These are phyloP conservation scores for Phytophthora ramorum DNA, from an alignment of 352 stramenopile species.

Conservation along the genomic window DNA sequence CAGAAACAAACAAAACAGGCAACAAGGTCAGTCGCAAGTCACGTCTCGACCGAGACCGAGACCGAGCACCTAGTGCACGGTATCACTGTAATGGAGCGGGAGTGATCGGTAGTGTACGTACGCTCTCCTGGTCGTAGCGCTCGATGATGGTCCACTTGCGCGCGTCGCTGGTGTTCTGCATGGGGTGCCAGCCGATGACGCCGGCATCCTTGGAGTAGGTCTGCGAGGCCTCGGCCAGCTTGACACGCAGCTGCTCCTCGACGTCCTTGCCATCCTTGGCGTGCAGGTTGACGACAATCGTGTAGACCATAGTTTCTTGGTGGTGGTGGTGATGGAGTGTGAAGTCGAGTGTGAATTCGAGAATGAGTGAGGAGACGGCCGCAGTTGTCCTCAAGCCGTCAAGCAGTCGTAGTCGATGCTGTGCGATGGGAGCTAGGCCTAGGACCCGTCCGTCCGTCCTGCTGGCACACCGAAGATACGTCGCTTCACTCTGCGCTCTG, in stretches of 20 bases:
- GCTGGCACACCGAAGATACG: slow-evolving; percentile 9
- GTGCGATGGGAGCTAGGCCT: background rate
- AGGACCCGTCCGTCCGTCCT: slow-evolving; percentile 1
- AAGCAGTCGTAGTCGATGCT: background rate
- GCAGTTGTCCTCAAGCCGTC: background rate
- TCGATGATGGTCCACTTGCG: slow-evolving; percentile 18
- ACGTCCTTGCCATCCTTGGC: slow-evolving; percentile 18
- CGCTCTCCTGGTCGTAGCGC: slow-evolving; percentile 22
- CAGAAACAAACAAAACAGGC: background rate
- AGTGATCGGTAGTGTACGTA: slow-evolving; percentile 4
- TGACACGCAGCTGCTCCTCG: slow-evolving; percentile 13
- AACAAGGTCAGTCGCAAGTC: background rate
- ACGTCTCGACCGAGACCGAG: background rate
- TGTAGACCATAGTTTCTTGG: slow-evolving; percentile 18
- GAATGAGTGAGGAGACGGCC: slow-evolving; percentile 10
- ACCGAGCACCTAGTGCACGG: background rate
- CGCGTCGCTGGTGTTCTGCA: slow-evolving; percentile 17
- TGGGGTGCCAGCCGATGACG: slow-evolving; percentile 9
- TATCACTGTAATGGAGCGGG: background rate
- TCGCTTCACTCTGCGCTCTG: slow-evolving; percentile 16
- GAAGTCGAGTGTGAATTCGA: slow-evolving; percentile 22
- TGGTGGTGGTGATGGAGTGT: slow-evolving; percentile 14
- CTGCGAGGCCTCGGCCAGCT: slow-evolving; percentile 17
- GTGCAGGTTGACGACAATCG: slow-evolving; percentile 22
- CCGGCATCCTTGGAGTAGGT: slow-evolving; percentile 18